These are phyloP conservation scores for Globisporangium orthogonon DNA, from an alignment of 352 stramenopile species.

Conservation along the genomic window DNA sequence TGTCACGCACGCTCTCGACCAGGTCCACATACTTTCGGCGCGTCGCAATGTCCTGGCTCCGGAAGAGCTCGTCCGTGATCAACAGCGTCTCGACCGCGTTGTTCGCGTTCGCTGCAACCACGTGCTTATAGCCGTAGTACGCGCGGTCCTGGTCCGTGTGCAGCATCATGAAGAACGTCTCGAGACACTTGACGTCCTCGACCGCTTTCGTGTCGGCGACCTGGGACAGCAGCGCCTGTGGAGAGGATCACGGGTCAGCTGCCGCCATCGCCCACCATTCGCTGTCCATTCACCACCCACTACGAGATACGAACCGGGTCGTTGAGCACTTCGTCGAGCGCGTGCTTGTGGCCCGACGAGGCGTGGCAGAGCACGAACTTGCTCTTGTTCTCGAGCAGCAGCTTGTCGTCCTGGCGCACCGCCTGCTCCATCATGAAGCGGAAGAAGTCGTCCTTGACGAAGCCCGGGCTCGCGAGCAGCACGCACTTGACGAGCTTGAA, in stretches of 20 bases:
- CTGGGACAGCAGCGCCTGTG: slow-evolving; percentile 78
- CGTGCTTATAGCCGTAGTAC: slow-evolving; percentile 96
- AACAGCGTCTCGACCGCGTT: slow-evolving; percentile 94
- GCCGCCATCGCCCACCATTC: too few relatives aligned
- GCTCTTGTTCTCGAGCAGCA: slow-evolving; percentile 93
- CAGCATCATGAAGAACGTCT: slow-evolving; percentile 96
- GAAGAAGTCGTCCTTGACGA: slow-evolving; percentile 98
- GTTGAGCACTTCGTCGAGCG: slow-evolving; percentile 95
- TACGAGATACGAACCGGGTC: slow-evolving; percentile 38
- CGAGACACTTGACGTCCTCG: slow-evolving; percentile 88
- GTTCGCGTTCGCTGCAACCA: slow-evolving; percentile 88
- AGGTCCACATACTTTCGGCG: slow-evolving; percentile 92
- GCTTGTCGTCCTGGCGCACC: slow-evolving; percentile 90
- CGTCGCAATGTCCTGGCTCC: slow-evolving; percentile 83
- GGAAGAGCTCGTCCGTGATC: slow-evolving; percentile 94
- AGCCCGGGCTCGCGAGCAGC: slow-evolving; percentile 93
- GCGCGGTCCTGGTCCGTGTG: slow-evolving; percentile 93
- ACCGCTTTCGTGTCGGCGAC: slow-evolving; percentile 94
- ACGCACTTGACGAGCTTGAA: slow-evolving; percentile 96
- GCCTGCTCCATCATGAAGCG: slow-evolving; percentile 92
- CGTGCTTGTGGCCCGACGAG: slow-evolving; percentile 96
- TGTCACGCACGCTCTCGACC: slow-evolving; percentile 90
- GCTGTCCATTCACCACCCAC: too few relatives aligned
- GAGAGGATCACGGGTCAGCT: too few relatives aligned
- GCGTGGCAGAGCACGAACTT: slow-evolving; percentile 96